Conservation (phyloP, 2,329 filamentous ascomycete genomes). For the Colletotrichum agaves region DNA sequence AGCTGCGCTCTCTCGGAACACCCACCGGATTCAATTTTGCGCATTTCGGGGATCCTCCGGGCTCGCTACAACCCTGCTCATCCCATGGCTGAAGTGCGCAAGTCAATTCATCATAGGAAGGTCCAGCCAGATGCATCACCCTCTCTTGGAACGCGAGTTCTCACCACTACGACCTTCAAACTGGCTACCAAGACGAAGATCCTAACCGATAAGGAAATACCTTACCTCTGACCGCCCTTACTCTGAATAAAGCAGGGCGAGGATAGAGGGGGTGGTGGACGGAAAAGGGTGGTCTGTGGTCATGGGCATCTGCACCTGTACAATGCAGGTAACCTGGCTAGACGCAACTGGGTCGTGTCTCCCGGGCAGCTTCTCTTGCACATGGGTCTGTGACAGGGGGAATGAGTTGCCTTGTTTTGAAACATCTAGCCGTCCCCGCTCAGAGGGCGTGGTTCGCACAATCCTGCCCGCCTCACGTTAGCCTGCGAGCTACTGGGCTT, state of each 20-base stretch:
- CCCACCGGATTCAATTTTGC: constrained; percentile 31
- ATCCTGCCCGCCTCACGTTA: constrained; percentile 5
- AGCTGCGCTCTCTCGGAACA: not conserved
- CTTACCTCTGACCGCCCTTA: not conserved
- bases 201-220: not conserved
- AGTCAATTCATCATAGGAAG: not conserved
- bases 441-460: constrained; percentile 5
- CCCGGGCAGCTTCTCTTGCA: not conserved
- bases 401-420: constrained; percentile 10
- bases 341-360: not conserved
- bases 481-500: not conserved
- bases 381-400: constrained; percentile 4
- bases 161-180: not conserved
- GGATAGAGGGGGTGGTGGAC: not conserved
- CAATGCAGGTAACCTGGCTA: constrained; percentile 3
- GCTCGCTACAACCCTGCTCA: not conserved
- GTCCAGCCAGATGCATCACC: constrained; percentile 2
- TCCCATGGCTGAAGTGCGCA: not conserved
- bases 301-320: not conserved
- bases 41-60: constrained; percentile 4
- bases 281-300: not conserved
- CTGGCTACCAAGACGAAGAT: not conserved
- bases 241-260: not conserved
- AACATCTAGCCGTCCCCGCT: not conserved
- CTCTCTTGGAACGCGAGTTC: not conserved